Evolutionary conservation across 768 basidiomycete genomes (phyloP), one percentile per base, ranked within the genome.

Genomic region (Psilocybe cubensis): DNA sequence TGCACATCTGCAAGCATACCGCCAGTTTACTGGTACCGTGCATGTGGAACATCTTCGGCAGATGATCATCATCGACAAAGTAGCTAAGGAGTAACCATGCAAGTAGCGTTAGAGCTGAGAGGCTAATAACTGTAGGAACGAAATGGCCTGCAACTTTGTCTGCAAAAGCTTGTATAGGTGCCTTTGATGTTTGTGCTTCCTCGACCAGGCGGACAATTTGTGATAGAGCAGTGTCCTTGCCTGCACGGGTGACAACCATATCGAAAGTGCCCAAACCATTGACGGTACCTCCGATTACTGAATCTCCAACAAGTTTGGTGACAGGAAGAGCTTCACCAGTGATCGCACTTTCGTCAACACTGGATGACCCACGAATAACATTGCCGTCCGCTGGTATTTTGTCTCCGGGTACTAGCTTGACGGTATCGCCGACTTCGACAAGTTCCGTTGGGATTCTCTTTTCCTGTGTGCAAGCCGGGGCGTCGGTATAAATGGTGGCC

Each of bases 261-360:
- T 98, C 94, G 72, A 98, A 92, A 1, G 95, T 94, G n/a, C 97
- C 97, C 8, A 96, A 79, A 3, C 95, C 94, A 65, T 99, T 99
- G 70, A 99, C 87, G 0, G 97, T 98, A 0, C 97, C 97, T 5
- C 97, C 97, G 61, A 98, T 98, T 43, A 98, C 94, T 38, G 74
- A 68, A 66, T 96, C 92, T 3, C 94, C 94, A 6, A 82, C 68
- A 59, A 88, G 86, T 73, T 99, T 99, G 51, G 89, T 75, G 8
- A 92, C 86, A 4, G 96, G 93, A 1, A 96, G 72, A 11, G 94
- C 91, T 72, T 99, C 97, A 24, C 97, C 97, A 0, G 97, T 97
- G 61, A 97, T 86, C 12, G 96, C 96, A 66, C 94, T 95, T 76
- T 99, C 97, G 71, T 99, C 96, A 20, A 98, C 82, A 52, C 85